These are phyloP conservation scores for Phytophthora boehmeriae DNA, from an alignment of 352 stramenopile species.

Conservation along the genomic window DNA sequence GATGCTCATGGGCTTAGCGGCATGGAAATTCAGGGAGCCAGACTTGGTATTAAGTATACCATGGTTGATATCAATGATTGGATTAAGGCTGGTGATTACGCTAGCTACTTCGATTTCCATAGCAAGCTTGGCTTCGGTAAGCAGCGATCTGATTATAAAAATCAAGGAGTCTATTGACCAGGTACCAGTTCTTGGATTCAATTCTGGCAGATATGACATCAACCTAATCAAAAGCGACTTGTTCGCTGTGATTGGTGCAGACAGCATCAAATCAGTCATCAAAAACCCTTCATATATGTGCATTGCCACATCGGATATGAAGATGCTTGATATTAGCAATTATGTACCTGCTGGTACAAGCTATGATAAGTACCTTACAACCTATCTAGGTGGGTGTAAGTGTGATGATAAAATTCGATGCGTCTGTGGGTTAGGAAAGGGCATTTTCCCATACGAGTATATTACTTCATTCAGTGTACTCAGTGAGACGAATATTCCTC, in stretches of 20 bases:
- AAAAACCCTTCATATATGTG: slow-evolving; percentile 43
- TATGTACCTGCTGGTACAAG: slow-evolving; percentile 36
- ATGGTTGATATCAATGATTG: background rate
- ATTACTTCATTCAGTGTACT: slow-evolving; percentile 33
- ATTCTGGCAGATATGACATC: slow-evolving; percentile 32
- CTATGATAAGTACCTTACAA: slow-evolving; percentile 28
- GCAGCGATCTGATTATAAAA: slow-evolving; percentile 1
- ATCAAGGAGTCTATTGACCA: background rate
- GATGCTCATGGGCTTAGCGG: background rate
- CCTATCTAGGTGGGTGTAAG: slow-evolving; percentile 36
- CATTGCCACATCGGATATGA: slow-evolving; percentile 27
- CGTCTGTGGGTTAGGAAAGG: slow-evolving; percentile 25
- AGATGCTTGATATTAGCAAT: slow-evolving; percentile 41
- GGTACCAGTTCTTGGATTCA: slow-evolving; percentile 27
- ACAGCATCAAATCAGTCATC: slow-evolving; percentile 24
- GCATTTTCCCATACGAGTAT: slow-evolving; percentile 38
- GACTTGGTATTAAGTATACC: slow-evolving; percentile 3
- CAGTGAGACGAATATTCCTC: slow-evolving; percentile 25
- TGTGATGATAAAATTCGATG: slow-evolving; percentile 39
- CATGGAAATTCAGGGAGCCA: slow-evolving; percentile 3
- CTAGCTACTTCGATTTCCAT: slow-evolving; percentile 3
- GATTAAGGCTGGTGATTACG: slow-evolving; percentile 4
- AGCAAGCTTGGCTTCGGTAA: slow-evolving; percentile 2
- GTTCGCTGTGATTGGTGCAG: slow-evolving; percentile 11
- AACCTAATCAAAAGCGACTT: slow-evolving; percentile 39